Evolutionary conservation across 495 filamentous ascomycete genomes (phyloP).

Genomic region (Penicillium lagena): DNA sequence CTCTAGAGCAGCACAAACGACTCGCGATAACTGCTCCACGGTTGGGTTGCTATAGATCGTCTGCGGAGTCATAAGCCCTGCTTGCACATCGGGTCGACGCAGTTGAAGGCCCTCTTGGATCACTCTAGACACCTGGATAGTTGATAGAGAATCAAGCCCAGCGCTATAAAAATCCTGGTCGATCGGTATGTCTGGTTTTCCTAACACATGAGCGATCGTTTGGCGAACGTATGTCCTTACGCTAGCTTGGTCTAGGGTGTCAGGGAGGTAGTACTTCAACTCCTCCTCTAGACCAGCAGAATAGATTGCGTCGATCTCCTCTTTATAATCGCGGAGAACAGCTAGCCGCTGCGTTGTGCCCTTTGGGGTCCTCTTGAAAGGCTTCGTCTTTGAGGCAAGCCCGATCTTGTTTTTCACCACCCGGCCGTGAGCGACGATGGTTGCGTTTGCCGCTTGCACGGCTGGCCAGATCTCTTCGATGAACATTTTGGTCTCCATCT

Average conservation of each 20-base stretch:
- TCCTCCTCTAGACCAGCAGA: constrained; percentile 7
- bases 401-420: constrained; percentile 3
- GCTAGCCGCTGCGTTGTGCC: constrained; percentile 43
- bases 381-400: constrained; percentile 36
- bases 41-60: constrained; percentile 27
- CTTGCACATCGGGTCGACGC: constrained; percentile 1
- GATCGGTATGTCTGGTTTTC: neutral
- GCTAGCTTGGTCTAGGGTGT: constrained; percentile 1
- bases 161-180: constrained; percentile 4
- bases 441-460: constrained; percentile 24
- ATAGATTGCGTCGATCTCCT: constrained; percentile 45
- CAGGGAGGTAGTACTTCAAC: neutral
- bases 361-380: constrained; percentile 44
- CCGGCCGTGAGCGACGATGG: constrained; percentile 3
- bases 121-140: constrained; percentile 16
- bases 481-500: constrained; percentile 25
- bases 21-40: constrained; percentile 12
- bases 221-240: constrained; percentile 1
- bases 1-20: constrained; percentile 10
- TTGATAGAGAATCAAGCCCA: constrained; percentile 12
- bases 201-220: neutral
- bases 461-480: constrained; percentile 49
- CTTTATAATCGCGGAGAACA: constrained; percentile 39
- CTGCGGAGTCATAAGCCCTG: constrained; percentile 14
- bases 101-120: constrained; percentile 13